Evolutionary conservation across 2,329 filamentous ascomycete species (phyloP), one percentile per base, ranked within the genome.

Genomic region (Fragosphaeria purpurea): DNA sequence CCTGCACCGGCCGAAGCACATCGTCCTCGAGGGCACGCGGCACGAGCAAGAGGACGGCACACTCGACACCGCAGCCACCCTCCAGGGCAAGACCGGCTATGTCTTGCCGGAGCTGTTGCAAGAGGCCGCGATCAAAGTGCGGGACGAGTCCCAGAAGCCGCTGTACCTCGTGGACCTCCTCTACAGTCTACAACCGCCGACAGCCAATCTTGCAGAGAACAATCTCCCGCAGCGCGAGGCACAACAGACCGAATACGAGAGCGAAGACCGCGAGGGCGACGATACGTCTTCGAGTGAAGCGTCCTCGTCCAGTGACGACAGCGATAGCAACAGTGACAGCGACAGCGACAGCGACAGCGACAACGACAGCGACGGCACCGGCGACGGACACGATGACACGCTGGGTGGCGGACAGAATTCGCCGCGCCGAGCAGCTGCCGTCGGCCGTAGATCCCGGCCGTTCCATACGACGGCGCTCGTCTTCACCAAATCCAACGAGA

Each of bases 401-500:
- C 11, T 37, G 11, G 11, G 35, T 11, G 11, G 11, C 35, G 11
- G 11, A 11, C 7, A 37, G 52, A 53, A 41, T 53, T 56, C 32
- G 56, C 10, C 30, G 44, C 35, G 37, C 41, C 5, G 13, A 7
- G 22, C 22, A 22, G 22, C 22, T 31, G 7, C 33, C 2, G 13
- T 22, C 37, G 48, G 13, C 7, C 10, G 11, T 30, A 38, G 43
- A 9, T 4, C 33, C 30, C 44, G 42, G 7, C 47, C 35, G 35
- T 62, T 67, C 55, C 57, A 64, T 13, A 68, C 72, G 34, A 70
- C 70, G 4, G 80, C 85, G 9, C 75, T 97, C 38, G 82, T 97
- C 57, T 97, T 97, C 64, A 90, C 89, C 44, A 88, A 88, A 59
- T 94, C 87, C 51, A 95, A 91, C 63, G 89, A 95, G 64, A 81